phyloP scores from a whole-genome alignment of 192 early-diverging fungal genomes.

The Physocladia obscura region DNA sequence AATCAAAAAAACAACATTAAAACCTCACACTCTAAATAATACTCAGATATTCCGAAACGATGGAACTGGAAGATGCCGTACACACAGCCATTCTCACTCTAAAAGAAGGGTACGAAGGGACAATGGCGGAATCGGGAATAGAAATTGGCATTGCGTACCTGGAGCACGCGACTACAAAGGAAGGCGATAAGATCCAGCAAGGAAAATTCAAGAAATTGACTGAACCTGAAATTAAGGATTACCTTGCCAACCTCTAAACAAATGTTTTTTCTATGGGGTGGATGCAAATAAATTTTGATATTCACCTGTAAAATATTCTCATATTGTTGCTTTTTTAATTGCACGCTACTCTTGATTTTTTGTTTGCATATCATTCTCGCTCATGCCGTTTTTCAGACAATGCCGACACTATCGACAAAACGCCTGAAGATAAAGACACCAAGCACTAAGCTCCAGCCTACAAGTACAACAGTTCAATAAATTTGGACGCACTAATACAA shows the following conservation, averaged over 20 bases:
- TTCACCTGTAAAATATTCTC: neutral
- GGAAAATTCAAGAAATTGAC: conserved; percentile 79
- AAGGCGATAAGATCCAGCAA: conserved; percentile 61
- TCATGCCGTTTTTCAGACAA: no score
- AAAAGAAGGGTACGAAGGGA: conserved; percentile 98
- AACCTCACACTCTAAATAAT: neutral
- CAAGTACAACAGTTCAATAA: no score
- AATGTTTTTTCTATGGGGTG: neutral
- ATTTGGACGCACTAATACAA: no score
- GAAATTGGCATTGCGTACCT: conserved; percentile 84
- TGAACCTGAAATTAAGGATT: conserved; percentile 89
- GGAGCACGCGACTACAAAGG: conserved; percentile 51
- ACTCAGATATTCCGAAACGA: conserved; percentile 79
- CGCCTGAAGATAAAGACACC: no score
- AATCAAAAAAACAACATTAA: neutral
- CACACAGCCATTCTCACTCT: conserved; percentile 98
- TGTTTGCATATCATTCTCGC: no score
- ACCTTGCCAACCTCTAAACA: conserved; percentile 92
- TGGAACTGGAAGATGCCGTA: conserved; percentile 98
- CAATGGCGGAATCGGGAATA: conserved; percentile 92
- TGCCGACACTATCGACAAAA: no score
- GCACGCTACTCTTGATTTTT: no score
- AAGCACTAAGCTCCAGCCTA: no score
- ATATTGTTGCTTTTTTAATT: no score
- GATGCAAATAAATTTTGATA: neutral